Conservation (phyloP, 345 rosid genomes). For the Cardamine occulta region DNA sequence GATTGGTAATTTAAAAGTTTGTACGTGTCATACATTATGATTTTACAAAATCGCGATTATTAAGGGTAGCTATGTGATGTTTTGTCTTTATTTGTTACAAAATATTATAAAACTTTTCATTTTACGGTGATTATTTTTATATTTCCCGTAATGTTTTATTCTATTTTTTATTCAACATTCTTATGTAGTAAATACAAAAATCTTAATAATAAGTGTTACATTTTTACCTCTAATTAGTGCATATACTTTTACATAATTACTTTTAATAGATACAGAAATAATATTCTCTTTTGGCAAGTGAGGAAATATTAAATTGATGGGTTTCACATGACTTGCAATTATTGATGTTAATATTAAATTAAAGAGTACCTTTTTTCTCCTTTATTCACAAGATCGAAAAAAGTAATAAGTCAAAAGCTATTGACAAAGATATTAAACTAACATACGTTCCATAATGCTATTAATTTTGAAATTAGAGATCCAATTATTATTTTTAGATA, state of each 20-base stretch:
- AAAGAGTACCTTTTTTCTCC: constrained; percentile 22
- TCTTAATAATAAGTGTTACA: not conserved
- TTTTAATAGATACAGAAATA: not conserved
- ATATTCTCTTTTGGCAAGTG: constrained; percentile 37
- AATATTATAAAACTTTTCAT: not conserved
- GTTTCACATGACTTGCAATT: constrained; percentile 44
- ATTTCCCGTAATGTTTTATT: not conserved
- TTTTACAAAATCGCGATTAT: not conserved
- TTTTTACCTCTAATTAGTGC: constrained; percentile 2
- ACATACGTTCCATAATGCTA: constrained; percentile 19
- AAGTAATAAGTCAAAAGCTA: constrained; percentile 36
- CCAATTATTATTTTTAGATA: constrained; percentile 1
- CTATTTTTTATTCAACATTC: not conserved
- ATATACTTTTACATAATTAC: constrained; percentile 7
- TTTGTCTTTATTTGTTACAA: not conserved
- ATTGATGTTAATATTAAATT: constrained; percentile 32
- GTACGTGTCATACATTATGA: constrained; percentile 11
- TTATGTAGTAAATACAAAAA: not conserved
- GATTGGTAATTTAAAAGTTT: not conserved
- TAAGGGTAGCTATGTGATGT: not conserved
- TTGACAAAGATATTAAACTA: constrained; percentile 32
- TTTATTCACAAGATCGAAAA: constrained; percentile 40
- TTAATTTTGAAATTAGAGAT: not conserved
- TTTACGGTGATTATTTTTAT: not conserved
- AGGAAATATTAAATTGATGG: constrained; percentile 31